Evolutionary conservation across 257 asterid species (phyloP), one percentile per base, ranked within the genome.

Genomic region (Penstemon barbatus): DNA sequence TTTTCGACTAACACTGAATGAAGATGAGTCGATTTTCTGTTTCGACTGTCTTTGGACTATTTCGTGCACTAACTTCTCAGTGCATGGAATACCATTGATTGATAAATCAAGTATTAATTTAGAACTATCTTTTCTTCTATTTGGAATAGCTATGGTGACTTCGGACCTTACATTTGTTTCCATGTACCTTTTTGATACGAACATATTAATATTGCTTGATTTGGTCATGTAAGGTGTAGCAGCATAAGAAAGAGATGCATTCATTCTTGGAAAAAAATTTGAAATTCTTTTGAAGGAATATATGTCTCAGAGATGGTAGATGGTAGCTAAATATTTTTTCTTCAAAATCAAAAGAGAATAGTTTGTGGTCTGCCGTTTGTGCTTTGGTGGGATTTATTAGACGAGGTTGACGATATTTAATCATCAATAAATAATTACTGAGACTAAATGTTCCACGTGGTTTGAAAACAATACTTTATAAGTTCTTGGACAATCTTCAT

Each of bases 31-130:
- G 50, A 15, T 18, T 5, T 39, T 71, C 60, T 65, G 33, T 25
- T 25, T 71, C 0, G 94, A 79, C 74, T 90, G 97, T 57, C 85
- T 79, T 53, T 57, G 73, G n/a, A 85, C 84, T 9, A 90, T 79
- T 62, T 90, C 93, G 10, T 66, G 78, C 45, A 87, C 71, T 2
- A 74, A 75, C 36, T 71, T 65, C 71, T 81, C 84, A 3, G 83
- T 76, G 19, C 75, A 67, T 65, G 84, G 39, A 62, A 79, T 76
- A 48, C 86, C 86, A 66, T 79, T 71, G 48, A 79, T 66, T 45
- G 87, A 77, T 41, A 89, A 25, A 36, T 86, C 79, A 1, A 78
- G 77, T 25, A 25, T 25, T 25, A 25, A 25, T 5, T 74, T 57
- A 25, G 74, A 33, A 12, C 11, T 12, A 1, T 57, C 66, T 19